Base-by-base conservation (phyloP, 2,329 filamentous ascomycete genomes). In the Botrytis tulipae region DNA sequence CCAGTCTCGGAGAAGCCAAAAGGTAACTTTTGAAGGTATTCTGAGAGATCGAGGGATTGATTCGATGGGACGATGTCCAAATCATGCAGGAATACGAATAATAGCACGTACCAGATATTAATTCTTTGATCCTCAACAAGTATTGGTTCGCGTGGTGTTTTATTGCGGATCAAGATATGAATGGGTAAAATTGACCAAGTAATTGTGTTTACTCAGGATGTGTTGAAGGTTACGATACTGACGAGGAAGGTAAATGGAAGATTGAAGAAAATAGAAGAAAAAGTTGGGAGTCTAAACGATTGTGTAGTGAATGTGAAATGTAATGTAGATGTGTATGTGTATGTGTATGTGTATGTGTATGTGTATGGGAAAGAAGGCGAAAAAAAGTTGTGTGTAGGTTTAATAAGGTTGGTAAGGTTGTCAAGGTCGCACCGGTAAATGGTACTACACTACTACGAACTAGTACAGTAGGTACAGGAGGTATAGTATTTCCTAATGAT, bases 81-180 rank as follows among this genome's bases (percentile, higher is more conserved):
- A 67, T 71, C 70, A 71, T 71, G 70, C 70, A 72, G 70, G 62
- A 72, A 72, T 72, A 72, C 62, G 70, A 60, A 72, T 32, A 29
- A 44, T 72, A 25, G 70, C 61, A 72, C 70, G 70, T 72, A 72
- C 70, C 70, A 72, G 62, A 72, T 67, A 46, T 60, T 59, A 65
- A 42, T 51, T 71, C 59, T 70, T 57, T 54, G 42, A 57, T 40
- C 51, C 61, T 72, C 48, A 60, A 72, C 70, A 37, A 44, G 61
- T 70, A 60, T 71, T 65, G 70, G 60, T 57, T 51, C 70, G 70
- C 59, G 59, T 71, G 37, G 62, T 65, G 10, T 65, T 65, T 48
- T 25, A 25, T 65, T 54, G 62, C 62, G 62, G 62, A 65, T 48
- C 42, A 65, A 65, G 42, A 65, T 35, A 25, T 46, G 42, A 25